Evolutionary conservation across 345 rosid species (phyloP), one percentile per base, ranked within the genome.

Genomic region (Corymbia maculata): DNA sequence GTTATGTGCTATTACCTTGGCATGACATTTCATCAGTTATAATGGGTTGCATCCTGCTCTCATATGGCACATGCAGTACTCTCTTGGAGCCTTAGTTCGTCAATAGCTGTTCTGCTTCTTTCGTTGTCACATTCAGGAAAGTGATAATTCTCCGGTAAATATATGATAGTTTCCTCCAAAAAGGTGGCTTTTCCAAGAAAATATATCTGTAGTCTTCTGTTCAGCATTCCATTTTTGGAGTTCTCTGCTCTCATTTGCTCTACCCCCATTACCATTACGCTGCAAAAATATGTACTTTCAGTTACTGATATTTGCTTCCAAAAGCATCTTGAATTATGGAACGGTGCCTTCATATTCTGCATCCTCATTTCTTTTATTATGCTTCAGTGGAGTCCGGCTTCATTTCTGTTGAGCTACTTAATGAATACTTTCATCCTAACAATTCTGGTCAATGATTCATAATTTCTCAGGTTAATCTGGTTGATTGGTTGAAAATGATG

Each of bases 401-500:
- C 82, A 75, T 75, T 26, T 75, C 14, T 8, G 26, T 36, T 5
- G 49, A 19, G 19, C 82, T 19, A 47, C 44, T 36, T 59, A 44
- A 22, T 86, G 86, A 80, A 52, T 42, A 24, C 47, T 1, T 16
- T 9, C 17, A 36, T 86, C 87, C 87, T 51, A 10, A 86, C 26
- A 50, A 30, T 24, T 21, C 50, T 53, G 87, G 22, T 36, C 51
- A 36, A 14, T 17, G 50, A 85, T 66, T 13, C 50, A 86, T 47
- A 26, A 90, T 85, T 30, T 91, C 90, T 88, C 90, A 98, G 99
- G 98, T 98, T 85, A 95, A 98, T 94, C 94, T 98, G 88, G 98
- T 98, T 26, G 99, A 98, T 90, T 98, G 99, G 99, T 92, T 97
- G 89, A 98, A 98, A 94, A 95, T 97, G 99, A 98, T 98, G 99